Percentiles rank a stretch among this genome's conserved stretches.
phyloP scores from a whole-genome alignment of 345 rosid genomes.

The Rhizophora mangle region DNA sequence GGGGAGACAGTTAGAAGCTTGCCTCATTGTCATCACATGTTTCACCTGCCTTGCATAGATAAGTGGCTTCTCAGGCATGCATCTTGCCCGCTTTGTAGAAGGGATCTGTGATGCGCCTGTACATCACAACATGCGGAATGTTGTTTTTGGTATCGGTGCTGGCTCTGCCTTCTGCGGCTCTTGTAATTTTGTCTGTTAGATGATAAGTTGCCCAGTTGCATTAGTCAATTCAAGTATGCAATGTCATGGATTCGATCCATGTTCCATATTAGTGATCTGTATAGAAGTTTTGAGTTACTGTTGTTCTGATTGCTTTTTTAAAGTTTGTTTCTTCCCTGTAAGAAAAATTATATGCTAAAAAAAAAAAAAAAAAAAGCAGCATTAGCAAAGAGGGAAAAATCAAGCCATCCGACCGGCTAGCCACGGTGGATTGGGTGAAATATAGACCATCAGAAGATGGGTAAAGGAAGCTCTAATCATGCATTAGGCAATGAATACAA shows the following conservation, averaged over 20 bases:
- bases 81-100: slow-evolving; percentile 96
- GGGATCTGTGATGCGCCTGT: slow-evolving; percentile 56
- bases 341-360: background rate
- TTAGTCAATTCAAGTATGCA: slow-evolving; percentile 5
- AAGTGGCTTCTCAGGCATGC: slow-evolving; percentile 86
- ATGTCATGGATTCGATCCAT: slow-evolving; percentile 5
- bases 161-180: slow-evolving; percentile 13
- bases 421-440: too few relatives aligned
- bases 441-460: background rate
- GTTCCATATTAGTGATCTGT: slow-evolving; percentile 31
- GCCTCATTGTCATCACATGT: slow-evolving; percentile 97
- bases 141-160: slow-evolving; percentile 19
- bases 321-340: background rate
- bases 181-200: slow-evolving; percentile 15
- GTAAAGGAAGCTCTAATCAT: background rate
- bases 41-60: slow-evolving; percentile 96
- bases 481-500: too few relatives aligned
- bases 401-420: too few relatives aligned
- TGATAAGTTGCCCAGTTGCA: slow-evolving; percentile 10
- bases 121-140: slow-evolving; percentile 19
- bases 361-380: too few relatives aligned
- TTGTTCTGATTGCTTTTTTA: slow-evolving; percentile 1
- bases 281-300: slow-evolving; percentile 35
- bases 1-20: slow-evolving; percentile 87
- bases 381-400: background rate